These are phyloP conservation scores for Wallacemonas rigidus DNA, from an alignment of 208 protist species.

Conservation along the genomic window DNA sequence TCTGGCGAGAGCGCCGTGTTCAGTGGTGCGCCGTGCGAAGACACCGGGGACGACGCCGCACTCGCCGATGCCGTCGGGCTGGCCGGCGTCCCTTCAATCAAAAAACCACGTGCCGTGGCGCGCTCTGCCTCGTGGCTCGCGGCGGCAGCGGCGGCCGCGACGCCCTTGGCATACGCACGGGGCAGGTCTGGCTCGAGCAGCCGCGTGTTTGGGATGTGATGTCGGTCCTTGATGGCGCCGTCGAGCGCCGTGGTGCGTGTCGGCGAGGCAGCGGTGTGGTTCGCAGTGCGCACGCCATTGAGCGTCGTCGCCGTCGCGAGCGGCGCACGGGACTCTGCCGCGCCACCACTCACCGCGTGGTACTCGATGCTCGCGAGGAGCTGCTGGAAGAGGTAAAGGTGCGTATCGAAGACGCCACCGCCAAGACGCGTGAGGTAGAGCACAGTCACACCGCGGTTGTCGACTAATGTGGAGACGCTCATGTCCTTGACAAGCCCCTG, in stretches of 20 bases:
- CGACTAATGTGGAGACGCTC: slow-evolving; percentile 74
- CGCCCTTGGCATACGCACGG: slow-evolving; percentile 42
- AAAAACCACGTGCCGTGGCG: background rate
- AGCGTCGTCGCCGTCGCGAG: background rate
- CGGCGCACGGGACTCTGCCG: slow-evolving; percentile 23
- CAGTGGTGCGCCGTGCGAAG: background rate
- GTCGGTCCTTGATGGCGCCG: slow-evolving; percentile 40
- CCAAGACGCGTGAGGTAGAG: slow-evolving; percentile 79
- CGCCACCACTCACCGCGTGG: slow-evolving; percentile 10
- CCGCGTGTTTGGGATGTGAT: slow-evolving; percentile 60
- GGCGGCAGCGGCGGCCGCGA: background rate
- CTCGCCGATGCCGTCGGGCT: background rate
- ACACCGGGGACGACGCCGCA: background rate
- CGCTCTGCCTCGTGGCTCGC: background rate
- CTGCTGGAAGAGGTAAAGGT: slow-evolving; percentile 85
- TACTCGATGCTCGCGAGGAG: slow-evolving; percentile 68
- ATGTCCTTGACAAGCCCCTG: slow-evolving; percentile 76
- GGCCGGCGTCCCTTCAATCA: background rate
- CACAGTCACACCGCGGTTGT: slow-evolving; percentile 75
- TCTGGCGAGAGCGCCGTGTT: slow-evolving; percentile 22
- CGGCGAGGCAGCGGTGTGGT: no score
- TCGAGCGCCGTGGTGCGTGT: background rate
- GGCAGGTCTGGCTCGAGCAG: slow-evolving; percentile 71
- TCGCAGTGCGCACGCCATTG: background rate
- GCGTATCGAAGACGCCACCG: slow-evolving; percentile 78